phyloP scores from a whole-genome alignment of 192 early-diverging fungal genomes.

The Entrophospora sp. region DNA sequence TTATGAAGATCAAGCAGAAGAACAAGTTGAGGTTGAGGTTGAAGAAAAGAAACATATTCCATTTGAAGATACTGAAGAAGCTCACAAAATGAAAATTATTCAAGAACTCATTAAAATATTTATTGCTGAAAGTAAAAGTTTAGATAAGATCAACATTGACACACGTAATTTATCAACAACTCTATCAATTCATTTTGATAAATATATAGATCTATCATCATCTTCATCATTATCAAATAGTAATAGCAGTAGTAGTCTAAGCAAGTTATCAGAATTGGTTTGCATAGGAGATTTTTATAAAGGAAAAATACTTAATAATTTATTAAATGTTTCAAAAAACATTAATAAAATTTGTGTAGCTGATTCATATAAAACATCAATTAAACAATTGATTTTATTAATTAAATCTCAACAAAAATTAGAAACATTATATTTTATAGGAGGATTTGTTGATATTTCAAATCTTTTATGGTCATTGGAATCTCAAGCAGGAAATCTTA shows the following conservation, averaged over 20 bases:
- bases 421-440: background rate
- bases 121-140: background rate
- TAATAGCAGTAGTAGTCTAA: background rate
- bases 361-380: background rate
- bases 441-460: background rate
- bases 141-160: background rate
- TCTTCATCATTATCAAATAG: too few species aligned
- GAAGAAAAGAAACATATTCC: background rate
- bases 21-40: background rate
- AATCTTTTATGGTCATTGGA: background rate
- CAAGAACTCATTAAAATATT: background rate
- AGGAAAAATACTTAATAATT: background rate
- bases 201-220: background rate
- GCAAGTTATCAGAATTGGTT: background rate
- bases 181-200: background rate
- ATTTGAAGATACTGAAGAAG: background rate
- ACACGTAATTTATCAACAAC: background rate
- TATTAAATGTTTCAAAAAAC: background rate
- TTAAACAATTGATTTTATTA: background rate
- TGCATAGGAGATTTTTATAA: slow-evolving; percentile 1
- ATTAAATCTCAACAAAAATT: background rate
- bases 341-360: background rate
- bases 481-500: background rate
- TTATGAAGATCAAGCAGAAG: background rate
- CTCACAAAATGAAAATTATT: background rate